Conservation (phyloP, 306 rosid genomes). For the Abrus pulchellus region DNA sequence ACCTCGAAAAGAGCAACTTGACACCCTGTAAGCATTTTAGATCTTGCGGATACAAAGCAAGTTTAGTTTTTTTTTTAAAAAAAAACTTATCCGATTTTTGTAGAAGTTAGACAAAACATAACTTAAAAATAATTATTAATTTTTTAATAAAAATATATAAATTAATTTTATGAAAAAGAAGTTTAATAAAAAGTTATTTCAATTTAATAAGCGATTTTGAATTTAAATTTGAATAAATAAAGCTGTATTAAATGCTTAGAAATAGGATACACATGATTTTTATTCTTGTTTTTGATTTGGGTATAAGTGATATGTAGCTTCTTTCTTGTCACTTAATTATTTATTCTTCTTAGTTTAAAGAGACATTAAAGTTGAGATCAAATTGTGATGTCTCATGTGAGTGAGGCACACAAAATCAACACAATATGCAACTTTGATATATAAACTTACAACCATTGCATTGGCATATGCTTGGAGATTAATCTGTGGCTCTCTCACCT, state of each 20-base stretch:
- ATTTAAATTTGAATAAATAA: too few species aligned
- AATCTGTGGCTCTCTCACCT: conserved; percentile 28
- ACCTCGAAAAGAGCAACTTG: background rate
- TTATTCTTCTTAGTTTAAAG: conserved; percentile 22
- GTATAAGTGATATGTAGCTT: background rate
- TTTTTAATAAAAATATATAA: too few species aligned
- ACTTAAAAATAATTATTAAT: too few species aligned
- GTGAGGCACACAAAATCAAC: background rate
- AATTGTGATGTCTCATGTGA: conserved; percentile 4
- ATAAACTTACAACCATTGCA: conserved; percentile 42
- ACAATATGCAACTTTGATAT: conserved; percentile 19
- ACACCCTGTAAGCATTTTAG: background rate
- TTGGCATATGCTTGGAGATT: conserved; percentile 49
- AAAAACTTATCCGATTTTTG: too few species aligned
- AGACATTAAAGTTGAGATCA: conserved; percentile 45
- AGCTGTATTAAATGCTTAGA: too few species aligned
- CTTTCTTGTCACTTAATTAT: background rate
- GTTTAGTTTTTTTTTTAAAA: too few species aligned
- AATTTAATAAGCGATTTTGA: too few species aligned
- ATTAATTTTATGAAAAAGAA: too few species aligned
- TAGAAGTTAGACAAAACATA: background rate
- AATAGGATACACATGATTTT: background rate
- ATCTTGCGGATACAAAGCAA: background rate
- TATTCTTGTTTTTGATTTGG: background rate
- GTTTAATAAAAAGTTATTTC: too few species aligned